Evolutionary conservation across 257 asterid genomes (phyloP).

Genomic region (Nicotiana tomentosiformis): DNA sequence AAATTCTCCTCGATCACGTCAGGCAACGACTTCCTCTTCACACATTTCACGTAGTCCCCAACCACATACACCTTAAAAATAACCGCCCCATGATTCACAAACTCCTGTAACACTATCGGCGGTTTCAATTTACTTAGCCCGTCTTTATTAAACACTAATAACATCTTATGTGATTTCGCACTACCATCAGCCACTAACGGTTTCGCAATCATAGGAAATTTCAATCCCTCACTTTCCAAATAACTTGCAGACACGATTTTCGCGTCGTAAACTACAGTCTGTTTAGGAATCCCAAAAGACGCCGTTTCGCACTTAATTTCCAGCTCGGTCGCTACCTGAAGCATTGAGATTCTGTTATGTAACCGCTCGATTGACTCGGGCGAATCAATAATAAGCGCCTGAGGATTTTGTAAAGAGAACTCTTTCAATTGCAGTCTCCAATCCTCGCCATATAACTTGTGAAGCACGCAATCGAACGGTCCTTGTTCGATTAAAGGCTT

Average conservation of each 20-base stretch:
- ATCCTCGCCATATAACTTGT: slow-evolving; percentile 55
- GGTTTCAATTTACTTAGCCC: slow-evolving; percentile 63
- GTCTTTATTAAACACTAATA: slow-evolving; percentile 47
- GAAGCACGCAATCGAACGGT: slow-evolving; percentile 62
- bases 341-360: slow-evolving; percentile 70
- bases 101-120: slow-evolving; percentile 69
- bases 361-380: slow-evolving; percentile 62
- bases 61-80: slow-evolving; percentile 79
- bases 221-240: slow-evolving; percentile 40
- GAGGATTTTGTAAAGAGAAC: slow-evolving; percentile 39
- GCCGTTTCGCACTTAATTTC: slow-evolving; percentile 22
- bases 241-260: slow-evolving; percentile 29
- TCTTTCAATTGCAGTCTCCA: slow-evolving; percentile 56
- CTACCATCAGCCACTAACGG: slow-evolving; percentile 76
- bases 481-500: slow-evolving; percentile 60
- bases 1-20: slow-evolving; percentile 56
- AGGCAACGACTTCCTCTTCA: slow-evolving; percentile 62
- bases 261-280: slow-evolving; percentile 45
- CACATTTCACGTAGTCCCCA: slow-evolving; percentile 68
- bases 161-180: slow-evolving; percentile 69
- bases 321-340: slow-evolving; percentile 48
- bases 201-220: slow-evolving; percentile 66
- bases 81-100: slow-evolving; percentile 71
- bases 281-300: slow-evolving; percentile 61
- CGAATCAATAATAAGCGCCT: slow-evolving; percentile 42